Base-by-base conservation (phyloP, 2,329 filamentous ascomycete species). In the Zymoseptoria ardabiliae region DNA sequence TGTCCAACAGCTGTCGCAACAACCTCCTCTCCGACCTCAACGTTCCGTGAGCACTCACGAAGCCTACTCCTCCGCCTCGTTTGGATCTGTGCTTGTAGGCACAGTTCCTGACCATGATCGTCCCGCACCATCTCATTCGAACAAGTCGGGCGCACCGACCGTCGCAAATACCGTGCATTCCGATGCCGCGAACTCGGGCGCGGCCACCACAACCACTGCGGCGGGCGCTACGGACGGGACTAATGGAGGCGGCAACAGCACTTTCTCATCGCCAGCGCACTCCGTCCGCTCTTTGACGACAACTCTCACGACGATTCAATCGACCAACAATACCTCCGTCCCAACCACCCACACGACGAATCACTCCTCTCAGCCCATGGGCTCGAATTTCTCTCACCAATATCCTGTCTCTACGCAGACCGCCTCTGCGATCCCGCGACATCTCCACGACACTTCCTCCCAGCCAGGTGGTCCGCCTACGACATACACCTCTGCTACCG, bases 281-380 rank as follows among this genome's bases (percentile, higher is more conserved):
- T 93, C 89, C 7, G 85, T 91, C 53, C 87, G 86, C 62, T 93
- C 89, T 2, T 78, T 95, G 57, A 90, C 90, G 1, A 94, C 90
- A 0, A 94, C 90, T 1, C 79, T 95, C 58, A 94, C 90, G 0
- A 95, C 90, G 0, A 91, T 95, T 60, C 90, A 93, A 69, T 93
- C 90, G 1, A 79, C 85, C 62, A 83, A 83, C 56, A 80, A 79
- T 20, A 70, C 73, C 13, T 48, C 53, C 9, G 45, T 17, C 54
- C 69, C 70, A 56, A 50, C 51, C 35, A 63, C 62, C 50, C 61
- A 54, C 50, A 57, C 77, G 59, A 77, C 48, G 9, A 49, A 41
- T 23, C 56, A 58, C 30, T 45, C 56, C 72, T 65, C 63, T 50
- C 66, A 67, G 54, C 62, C 64, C 1, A 63, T 63, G 49, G 69